Conservation (phyloP, 768 basidiomycete species). For the Pulveroboletus frians region DNA sequence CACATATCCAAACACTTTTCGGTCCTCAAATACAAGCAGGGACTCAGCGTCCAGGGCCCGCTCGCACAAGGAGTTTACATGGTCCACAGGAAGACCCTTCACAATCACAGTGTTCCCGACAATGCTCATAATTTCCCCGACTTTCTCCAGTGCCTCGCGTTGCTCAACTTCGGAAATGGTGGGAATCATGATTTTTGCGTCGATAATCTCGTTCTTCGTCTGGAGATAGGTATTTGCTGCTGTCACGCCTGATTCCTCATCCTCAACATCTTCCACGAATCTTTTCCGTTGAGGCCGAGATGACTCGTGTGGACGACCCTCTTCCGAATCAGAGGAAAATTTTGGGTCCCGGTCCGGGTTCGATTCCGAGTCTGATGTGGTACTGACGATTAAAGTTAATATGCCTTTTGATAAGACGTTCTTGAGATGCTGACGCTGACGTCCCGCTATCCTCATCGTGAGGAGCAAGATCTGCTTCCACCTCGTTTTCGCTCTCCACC, state of each 20-base stretch:
- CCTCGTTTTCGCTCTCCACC: slow-evolving; percentile 64
- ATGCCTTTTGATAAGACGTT: slow-evolving; percentile 1
- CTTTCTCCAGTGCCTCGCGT: slow-evolving; percentile 64
- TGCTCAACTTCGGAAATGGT: slow-evolving; percentile 56
- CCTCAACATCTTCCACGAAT: slow-evolving; percentile 36
- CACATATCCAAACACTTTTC: slow-evolving; percentile 87
- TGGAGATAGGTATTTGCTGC: slow-evolving; percentile 43
- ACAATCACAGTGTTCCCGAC: slow-evolving; percentile 71
- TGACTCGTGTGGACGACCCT: slow-evolving; percentile 4
- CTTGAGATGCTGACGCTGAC: slow-evolving; percentile 18
- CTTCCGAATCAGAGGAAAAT: slow-evolving; percentile 21
- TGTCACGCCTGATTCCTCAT: slow-evolving; percentile 44
- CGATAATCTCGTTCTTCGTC: slow-evolving; percentile 67
- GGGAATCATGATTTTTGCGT: slow-evolving; percentile 57
- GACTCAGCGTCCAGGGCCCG: slow-evolving; percentile 84
- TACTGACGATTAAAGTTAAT: slow-evolving; percentile 24
- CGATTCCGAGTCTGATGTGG: slow-evolving; percentile 33
- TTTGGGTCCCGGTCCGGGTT: slow-evolving; percentile 32
- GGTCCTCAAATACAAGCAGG: slow-evolving; percentile 83
- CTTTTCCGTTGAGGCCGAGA: slow-evolving; percentile 8
- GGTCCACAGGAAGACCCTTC: slow-evolving; percentile 48
- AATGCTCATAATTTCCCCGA: slow-evolving; percentile 75
- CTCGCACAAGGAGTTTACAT: slow-evolving; percentile 44
- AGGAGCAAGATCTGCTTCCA: slow-evolving; percentile 55
- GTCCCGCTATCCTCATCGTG: slow-evolving; percentile 36